These are phyloP conservation scores for Cyphellophora attinorum DNA, from an alignment of 2,329 filamentous ascomycete species.

Conservation along the genomic window DNA sequence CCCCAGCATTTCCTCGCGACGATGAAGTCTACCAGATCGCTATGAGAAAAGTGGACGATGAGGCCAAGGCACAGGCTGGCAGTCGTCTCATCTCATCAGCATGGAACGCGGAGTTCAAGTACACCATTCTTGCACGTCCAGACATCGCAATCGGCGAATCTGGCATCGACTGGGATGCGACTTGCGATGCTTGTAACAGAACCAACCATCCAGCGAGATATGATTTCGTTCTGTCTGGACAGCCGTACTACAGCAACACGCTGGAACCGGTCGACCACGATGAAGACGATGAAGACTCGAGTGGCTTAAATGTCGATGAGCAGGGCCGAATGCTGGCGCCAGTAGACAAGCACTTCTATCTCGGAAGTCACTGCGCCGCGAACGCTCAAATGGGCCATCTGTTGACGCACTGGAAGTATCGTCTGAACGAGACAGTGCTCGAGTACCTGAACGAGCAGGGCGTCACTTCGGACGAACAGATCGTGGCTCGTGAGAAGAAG, in stretches of 20 bases:
- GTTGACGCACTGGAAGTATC: conserved; percentile 65
- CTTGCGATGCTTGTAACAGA: conserved; percentile 64
- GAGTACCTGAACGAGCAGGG: conserved; percentile 50
- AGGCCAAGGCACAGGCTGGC: conserved; percentile 56
- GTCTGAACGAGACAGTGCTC: conserved; percentile 63
- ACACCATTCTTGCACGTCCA: conserved; percentile 56
- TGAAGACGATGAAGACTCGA: conserved; percentile 22
- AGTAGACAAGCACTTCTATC: conserved; percentile 38
- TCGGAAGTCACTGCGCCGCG: conserved; percentile 49
- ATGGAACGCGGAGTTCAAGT: conserved; percentile 60
- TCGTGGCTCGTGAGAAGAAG: conserved; percentile 53
- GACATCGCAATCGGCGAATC: conserved; percentile 38
- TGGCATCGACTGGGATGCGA: conserved; percentile 11
- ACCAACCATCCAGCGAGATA: conserved; percentile 58
- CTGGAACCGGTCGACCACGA: conserved; percentile 53
- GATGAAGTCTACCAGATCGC: conserved; percentile 59
- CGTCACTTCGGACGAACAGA: conserved; percentile 46
- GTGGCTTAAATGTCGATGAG: conserved; percentile 35
- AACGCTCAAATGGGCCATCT: conserved; percentile 63
- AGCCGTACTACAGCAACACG: conserved; percentile 55
- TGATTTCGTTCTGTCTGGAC: conserved; percentile 53
- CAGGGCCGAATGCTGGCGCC: conserved; percentile 38
- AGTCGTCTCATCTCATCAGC: conserved; percentile 64
- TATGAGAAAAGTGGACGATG: conserved; percentile 62
- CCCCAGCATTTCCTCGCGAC: conserved; percentile 56